Base-by-base conservation (phyloP, 352 stramenopile genomes). In the Phytophthora tubulina region DNA sequence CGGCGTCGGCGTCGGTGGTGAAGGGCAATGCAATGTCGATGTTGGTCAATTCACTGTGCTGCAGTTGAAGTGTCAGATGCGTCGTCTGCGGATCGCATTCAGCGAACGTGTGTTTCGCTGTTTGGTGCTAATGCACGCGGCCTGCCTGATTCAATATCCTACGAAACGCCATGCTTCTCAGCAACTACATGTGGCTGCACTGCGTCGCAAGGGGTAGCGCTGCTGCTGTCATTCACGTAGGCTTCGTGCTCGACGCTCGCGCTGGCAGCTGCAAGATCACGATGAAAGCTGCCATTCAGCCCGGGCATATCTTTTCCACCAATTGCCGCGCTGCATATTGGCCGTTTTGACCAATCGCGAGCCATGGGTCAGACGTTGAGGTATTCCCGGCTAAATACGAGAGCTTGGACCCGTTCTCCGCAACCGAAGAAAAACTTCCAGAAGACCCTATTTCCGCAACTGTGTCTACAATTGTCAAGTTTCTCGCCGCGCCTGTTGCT, bases 371-470 rank as follows among this genome's bases (percentile, higher is more conserved):
- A 62, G 33, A 27, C 14, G 11, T 42, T 13, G 32, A 45, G 54
- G 41, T 41, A 10, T 21, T 13, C 32, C 14, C 54, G 17, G 1
- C 49, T 64, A 78, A 65, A 66, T 76, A 17, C 70, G 67, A 64
- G 38, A 44, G 48, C 32, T 64, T 74, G 17, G 58, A 74, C 70
- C 70, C n/a, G 46, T 64, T 55, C 54, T 62, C 15, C 49, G 57
- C 62, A 73, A 73, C 67, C 70, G 58, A 64, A 80, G 50, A 75
- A 79, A 81, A 79, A 79, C 74, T 81, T 81, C 75, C 72, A 75
- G 75, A 81, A 81, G 57, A 50, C 53, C 63, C 67, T 62, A 3
- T 70, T 75, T 61, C 2, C 14, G 59, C 63, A 81, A 81, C 71
- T 10, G 0, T 11, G 15, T 27, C 44, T 65, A 66, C 72, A 62